Evolutionary conservation across 768 basidiomycete species (phyloP).

Genomic region (Naganishia kalamii): DNA sequence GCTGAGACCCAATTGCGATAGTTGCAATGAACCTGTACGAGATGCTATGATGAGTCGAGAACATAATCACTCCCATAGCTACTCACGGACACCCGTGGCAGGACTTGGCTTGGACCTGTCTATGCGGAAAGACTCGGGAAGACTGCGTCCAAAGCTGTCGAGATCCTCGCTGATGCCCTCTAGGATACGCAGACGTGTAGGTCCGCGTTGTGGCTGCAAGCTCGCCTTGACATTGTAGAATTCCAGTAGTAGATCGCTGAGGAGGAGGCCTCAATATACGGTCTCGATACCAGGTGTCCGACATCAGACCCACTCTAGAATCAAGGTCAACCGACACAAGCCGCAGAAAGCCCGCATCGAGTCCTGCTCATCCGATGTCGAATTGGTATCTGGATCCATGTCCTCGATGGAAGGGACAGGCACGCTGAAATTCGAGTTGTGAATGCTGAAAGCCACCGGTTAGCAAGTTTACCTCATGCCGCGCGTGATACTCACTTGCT

Average conservation of each 20-base stretch:
- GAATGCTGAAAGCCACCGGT: neutral
- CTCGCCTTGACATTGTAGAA: slow-evolving; percentile 14
- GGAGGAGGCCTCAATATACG: neutral
- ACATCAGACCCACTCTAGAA: slow-evolving; percentile 18
- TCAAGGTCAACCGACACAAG: slow-evolving; percentile 19
- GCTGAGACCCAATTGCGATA: slow-evolving; percentile 15
- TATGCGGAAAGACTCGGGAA: neutral
- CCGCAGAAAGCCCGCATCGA: slow-evolving; percentile 26
- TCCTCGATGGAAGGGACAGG: slow-evolving; percentile 22
- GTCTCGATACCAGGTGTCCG: neutral
- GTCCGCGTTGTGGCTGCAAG: neutral
- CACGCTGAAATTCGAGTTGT: slow-evolving; percentile 22
- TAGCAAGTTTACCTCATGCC: neutral
- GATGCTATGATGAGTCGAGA: neutral
- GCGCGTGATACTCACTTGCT: slow-evolving; percentile 9
- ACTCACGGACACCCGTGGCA: slow-evolving; percentile 3
- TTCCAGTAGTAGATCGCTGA: slow-evolving; percentile 14
- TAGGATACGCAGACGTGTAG: neutral
- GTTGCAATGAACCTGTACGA: slow-evolving; percentile 9
- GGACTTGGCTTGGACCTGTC: slow-evolving; percentile 2
- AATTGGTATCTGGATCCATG: slow-evolving; percentile 22
- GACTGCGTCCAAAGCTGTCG: slow-evolving; percentile 4
- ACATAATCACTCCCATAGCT: neutral
- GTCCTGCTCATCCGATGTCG: neutral
- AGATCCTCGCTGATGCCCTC: slow-evolving; percentile 13